Evolutionary conservation across 768 basidiomycete genomes (phyloP).

Genomic region (Russula emetica): DNA sequence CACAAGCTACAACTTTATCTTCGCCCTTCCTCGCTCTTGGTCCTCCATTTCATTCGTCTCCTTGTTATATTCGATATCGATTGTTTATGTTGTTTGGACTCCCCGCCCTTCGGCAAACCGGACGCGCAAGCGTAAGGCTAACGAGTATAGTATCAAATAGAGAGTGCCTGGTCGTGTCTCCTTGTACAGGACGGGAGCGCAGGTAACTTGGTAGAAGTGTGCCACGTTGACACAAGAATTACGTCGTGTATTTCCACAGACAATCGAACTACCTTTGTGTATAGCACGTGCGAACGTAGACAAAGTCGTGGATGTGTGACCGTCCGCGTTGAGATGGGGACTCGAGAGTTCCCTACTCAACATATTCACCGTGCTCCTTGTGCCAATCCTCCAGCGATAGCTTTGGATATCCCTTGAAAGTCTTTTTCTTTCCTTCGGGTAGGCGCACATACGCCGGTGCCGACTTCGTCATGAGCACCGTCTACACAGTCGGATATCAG

Average conservation of each 20-base stretch:
- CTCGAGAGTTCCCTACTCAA: constrained; percentile 22
- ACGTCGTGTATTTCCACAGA: background rate
- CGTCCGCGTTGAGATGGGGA: background rate
- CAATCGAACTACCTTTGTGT: background rate
- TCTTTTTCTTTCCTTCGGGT: constrained; percentile 53
- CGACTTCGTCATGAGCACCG: constrained; percentile 34
- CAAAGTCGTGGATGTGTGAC: background rate
- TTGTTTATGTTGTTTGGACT: too few species aligned
- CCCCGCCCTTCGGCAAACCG: too few species aligned
- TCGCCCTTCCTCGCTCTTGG: too few species aligned
- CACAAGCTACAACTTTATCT: too few species aligned
- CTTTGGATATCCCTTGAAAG: constrained; percentile 43
- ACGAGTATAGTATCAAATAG: too few species aligned
- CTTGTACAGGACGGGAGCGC: too few species aligned
- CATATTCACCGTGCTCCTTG: constrained; percentile 45
- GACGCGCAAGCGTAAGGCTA: too few species aligned
- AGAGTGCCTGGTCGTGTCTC: background rate
- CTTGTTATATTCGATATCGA: too few species aligned
- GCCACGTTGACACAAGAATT: background rate
- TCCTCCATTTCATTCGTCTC: too few species aligned
- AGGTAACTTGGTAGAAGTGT: background rate
- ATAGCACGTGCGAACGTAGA: background rate
- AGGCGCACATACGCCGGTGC: constrained; percentile 59
- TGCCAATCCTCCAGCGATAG: constrained; percentile 59
- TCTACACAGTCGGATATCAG: background rate